Evolutionary conservation across 139 green algal species (phyloP), one percentile per base, ranked within the genome.

Genomic region (Zygnema circumcarinatum): DNA sequence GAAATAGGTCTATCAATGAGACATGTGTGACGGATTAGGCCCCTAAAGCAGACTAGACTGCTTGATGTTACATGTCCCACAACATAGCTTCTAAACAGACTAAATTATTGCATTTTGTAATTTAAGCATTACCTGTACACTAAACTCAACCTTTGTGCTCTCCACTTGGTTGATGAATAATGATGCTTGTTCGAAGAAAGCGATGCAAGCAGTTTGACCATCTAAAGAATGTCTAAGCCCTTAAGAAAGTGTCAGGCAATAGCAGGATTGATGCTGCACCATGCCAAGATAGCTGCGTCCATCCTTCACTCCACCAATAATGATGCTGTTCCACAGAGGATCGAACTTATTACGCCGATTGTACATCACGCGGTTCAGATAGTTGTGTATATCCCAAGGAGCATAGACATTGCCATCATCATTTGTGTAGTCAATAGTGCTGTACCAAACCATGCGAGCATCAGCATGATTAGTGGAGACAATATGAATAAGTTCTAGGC

Each of bases 321-420:
- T 93, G 2, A 99, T 83, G 35, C 91, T 95, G 92, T 99, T 99
- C 97, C 97, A 99, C 38, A 99, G 92, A 2, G 97, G 97, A 87
- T 90, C 87, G 11, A 91, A 91, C 83, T 85, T 90, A 67, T 91
- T 91, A 20, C 85, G 85, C 22, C 85, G 88, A 93, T 99, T 99
- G 94, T 99, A 99, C 88, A 99, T 94, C 2, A 99, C 97, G 0
- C 97, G 91, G 25, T 75, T 94, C 29, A 99, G 92, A 93, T 99
- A 99, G 1, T 92, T 82, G 91, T 96, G 94, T 2, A 99, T 85
- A 92, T 98, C 95, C 32, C 79, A 52, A 0, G 96, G 95, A 38
- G 83, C 92, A 39, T 97, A 85, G 54, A 68, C 62, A 69, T 94
- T 93, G n/a, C 94, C 96, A 81, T 99, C 97, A 81, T 99, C 97